phyloP scores from a whole-genome alignment of 2,329 filamentous ascomycete genomes.

The Ceratocystis harringtonii region DNA sequence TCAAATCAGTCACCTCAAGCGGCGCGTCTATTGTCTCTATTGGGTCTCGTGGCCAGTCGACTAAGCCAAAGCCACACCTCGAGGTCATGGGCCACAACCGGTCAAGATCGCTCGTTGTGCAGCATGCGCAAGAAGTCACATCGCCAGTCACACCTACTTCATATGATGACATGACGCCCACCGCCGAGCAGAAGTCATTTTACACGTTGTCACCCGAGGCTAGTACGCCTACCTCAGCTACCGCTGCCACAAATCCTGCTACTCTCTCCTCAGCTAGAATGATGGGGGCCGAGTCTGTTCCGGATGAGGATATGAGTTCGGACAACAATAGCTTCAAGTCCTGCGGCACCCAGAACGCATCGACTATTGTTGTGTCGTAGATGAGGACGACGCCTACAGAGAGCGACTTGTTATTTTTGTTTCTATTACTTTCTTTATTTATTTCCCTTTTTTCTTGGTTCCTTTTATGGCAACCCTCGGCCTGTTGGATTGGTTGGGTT shows the following conservation, averaged over 20 bases:
- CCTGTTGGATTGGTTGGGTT: neutral
- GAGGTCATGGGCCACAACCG: constrained; percentile 3
- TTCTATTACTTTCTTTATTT: neutral
- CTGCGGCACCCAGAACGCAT: constrained; percentile 15
- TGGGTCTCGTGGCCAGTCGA: constrained; percentile 2
- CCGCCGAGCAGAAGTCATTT: constrained; percentile 2
- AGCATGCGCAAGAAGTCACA: constrained; percentile 7
- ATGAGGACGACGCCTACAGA: neutral
- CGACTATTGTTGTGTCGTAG: constrained; percentile 10
- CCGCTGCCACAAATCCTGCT: neutral
- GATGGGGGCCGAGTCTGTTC: constrained; percentile 5
- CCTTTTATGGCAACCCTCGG: neutral
- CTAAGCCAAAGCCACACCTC: constrained; percentile 6
- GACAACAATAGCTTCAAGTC: constrained; percentile 16
- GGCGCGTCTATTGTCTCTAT: constrained; percentile 11
- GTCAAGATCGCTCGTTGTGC: constrained; percentile 7
- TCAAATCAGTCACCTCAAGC: constrained; percentile 9
- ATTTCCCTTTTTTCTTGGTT: neutral
- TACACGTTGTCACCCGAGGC: constrained; percentile 11
- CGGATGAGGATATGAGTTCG: constrained; percentile 9
- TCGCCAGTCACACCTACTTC: constrained; percentile 11
- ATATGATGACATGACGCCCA: constrained; percentile 9
- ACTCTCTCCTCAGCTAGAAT: neutral
- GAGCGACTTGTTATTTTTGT: constrained; percentile 1
- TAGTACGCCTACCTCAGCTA: constrained; percentile 7